Percentiles rank a stretch among this genome's conserved stretches.
These are phyloP conservation scores for Cadophora luteo-olivacea DNA, from an alignment of 2,329 filamentous ascomycete genomes.

Conservation along the genomic window DNA sequence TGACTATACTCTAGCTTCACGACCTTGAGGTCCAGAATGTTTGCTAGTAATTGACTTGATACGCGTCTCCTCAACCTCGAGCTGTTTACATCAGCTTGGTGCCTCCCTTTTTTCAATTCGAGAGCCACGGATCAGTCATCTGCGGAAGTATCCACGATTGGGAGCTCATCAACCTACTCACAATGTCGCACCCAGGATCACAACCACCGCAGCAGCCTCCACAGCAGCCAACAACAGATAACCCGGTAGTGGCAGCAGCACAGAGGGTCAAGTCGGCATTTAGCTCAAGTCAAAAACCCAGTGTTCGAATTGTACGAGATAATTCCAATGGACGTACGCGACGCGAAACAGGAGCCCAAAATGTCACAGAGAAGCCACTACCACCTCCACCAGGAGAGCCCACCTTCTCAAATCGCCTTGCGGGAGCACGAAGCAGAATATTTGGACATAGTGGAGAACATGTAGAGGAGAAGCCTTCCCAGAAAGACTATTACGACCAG, in stretches of 20 bases:
- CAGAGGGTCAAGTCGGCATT: conserved; percentile 38
- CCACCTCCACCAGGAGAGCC: conserved; percentile 18
- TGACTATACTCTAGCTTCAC: background rate
- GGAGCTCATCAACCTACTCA: background rate
- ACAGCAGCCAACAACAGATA: conserved; percentile 31
- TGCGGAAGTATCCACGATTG: background rate
- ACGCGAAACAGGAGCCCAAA: conserved; percentile 11
- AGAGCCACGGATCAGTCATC: conserved; percentile 2
- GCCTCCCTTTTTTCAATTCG: background rate
- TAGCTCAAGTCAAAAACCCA: conserved; percentile 34
- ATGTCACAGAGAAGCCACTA: conserved; percentile 25
- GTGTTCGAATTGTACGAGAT: conserved; percentile 37
- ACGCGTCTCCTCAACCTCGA: background rate
- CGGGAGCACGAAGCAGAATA: conserved; percentile 12
- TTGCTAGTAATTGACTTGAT: background rate
- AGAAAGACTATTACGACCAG: conserved; percentile 58
- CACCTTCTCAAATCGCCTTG: conserved; percentile 30
- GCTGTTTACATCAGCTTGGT: background rate
- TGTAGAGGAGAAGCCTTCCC: background rate
- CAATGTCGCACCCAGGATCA: conserved; percentile 20
- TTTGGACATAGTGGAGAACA: background rate
- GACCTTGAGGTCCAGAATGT: background rate
- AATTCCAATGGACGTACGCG: conserved; percentile 25
- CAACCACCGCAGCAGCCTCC: conserved; percentile 24
- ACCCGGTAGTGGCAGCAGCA: conserved; percentile 37